Percentiles rank a stretch among this genome's conserved stretches.
Conservation (phyloP, 306 rosid species). For the Trifolium subterraneum region DNA sequence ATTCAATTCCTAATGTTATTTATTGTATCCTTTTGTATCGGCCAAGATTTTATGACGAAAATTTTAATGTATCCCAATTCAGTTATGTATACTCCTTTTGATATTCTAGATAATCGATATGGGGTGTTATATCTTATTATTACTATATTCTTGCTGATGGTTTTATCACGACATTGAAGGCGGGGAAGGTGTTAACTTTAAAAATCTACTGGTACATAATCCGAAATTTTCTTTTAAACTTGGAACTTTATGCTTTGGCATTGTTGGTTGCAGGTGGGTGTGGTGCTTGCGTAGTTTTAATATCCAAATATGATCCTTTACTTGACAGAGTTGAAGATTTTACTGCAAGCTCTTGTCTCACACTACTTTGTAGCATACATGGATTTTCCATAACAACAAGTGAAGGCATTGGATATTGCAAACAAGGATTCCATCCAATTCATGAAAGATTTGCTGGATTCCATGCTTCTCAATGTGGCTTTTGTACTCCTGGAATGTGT, state of each 20-base stretch:
- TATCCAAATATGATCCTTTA: slow-evolving; percentile 78
- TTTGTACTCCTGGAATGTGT: slow-evolving; percentile 94
- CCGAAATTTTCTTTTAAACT: not conserved
- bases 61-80: too few species aligned
- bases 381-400: slow-evolving; percentile 78
- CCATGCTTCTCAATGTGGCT: slow-evolving; percentile 94
- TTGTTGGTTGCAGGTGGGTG: slow-evolving; percentile 79
- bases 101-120: too few species aligned
- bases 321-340: slow-evolving; percentile 64
- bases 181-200: not conserved
- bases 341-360: slow-evolving; percentile 84
- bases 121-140: too few species aligned
- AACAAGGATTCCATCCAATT: slow-evolving; percentile 80
- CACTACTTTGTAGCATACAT: slow-evolving; percentile 73
- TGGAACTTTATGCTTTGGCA: slow-evolving; percentile 29
- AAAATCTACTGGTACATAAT: not conserved
- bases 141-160: too few species aligned
- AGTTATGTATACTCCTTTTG: too few species aligned
- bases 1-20: too few species aligned
- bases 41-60: too few species aligned
- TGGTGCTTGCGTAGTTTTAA: slow-evolving; percentile 88
- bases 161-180: too few species aligned
- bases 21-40: too few species aligned
- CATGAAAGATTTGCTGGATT: slow-evolving; percentile 84
- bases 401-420: slow-evolving; percentile 95